Conservation (phyloP, 2,329 filamentous ascomycete genomes). For the Periconia digitata region DNA sequence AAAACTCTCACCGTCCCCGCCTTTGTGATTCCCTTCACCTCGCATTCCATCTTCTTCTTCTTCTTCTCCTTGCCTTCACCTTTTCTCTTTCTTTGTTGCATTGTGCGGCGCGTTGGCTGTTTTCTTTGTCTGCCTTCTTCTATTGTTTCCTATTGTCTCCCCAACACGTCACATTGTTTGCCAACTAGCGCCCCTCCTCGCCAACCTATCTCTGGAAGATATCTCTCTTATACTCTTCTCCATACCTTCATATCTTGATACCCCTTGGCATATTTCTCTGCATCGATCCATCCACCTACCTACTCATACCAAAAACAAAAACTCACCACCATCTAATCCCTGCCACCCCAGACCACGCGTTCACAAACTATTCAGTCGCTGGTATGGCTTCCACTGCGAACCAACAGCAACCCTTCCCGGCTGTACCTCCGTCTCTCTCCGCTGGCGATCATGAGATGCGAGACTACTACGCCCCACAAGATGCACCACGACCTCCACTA, state of each 20-base stretch:
- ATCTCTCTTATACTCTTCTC: slow-evolving; percentile 10
- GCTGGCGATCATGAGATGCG: slow-evolving; percentile 64
- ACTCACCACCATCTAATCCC: slow-evolving; percentile 30
- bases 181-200: slow-evolving; percentile 1
- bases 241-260: not conserved
- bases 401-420: slow-evolving; percentile 57
- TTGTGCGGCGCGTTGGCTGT: slow-evolving; percentile 36
- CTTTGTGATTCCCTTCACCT: slow-evolving; percentile 12
- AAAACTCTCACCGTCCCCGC: slow-evolving; percentile 17
- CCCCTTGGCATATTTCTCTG: not conserved
- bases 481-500: slow-evolving; percentile 57
- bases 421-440: slow-evolving; percentile 60
- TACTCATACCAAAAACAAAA: not conserved
- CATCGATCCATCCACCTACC: slow-evolving; percentile 8
- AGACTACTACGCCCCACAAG: slow-evolving; percentile 60
- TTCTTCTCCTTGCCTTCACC: too few species aligned
- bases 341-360: slow-evolving; percentile 30
- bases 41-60: slow-evolving; percentile 18
- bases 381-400: slow-evolving; percentile 53
- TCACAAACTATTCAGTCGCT: slow-evolving; percentile 27
- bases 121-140: slow-evolving; percentile 18
- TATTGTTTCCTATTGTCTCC: slow-evolving; percentile 23
- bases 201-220: slow-evolving; percentile 35
- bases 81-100: slow-evolving; percentile 43
- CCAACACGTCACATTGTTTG: slow-evolving; percentile 18